These are phyloP conservation scores for Beauveria varroae DNA, from an alignment of 2,329 filamentous ascomycete genomes.

Conservation along the genomic window DNA sequence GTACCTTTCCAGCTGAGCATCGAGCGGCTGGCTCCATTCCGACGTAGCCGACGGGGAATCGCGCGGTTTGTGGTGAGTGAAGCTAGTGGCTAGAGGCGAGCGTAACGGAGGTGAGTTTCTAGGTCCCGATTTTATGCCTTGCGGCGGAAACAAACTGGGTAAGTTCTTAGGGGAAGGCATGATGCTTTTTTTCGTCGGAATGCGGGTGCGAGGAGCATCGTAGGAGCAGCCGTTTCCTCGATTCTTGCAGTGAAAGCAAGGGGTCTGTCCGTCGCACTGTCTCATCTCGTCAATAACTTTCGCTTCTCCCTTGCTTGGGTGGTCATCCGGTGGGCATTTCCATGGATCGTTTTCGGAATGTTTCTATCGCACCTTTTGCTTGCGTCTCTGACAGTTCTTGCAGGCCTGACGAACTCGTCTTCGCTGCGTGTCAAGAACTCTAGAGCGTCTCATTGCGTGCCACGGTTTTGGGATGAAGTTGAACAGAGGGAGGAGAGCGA, in stretches of 20 bases:
- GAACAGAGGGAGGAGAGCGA: neutral
- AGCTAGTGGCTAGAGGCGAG: neutral
- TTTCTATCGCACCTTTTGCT: too few relatives aligned
- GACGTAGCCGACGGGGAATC: neutral
- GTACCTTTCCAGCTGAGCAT: neutral
- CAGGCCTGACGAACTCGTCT: neutral
- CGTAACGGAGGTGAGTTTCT: neutral
- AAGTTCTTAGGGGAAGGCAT: neutral
- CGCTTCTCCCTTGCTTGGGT: neutral
- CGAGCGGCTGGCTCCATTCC: neutral
- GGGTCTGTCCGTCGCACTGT: constrained; percentile 51
- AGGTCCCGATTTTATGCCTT: neutral
- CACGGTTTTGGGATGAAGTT: neutral
- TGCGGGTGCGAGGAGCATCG: constrained; percentile 14
- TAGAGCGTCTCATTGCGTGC: neutral
- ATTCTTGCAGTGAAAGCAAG: constrained; percentile 52
- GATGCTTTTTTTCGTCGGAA: neutral
- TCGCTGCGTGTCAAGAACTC: neutral
- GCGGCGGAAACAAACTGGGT: neutral
- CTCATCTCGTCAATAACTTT: neutral
- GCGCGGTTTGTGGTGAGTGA: neutral
- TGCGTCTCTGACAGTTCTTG: too few relatives aligned
- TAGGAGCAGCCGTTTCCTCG: constrained; percentile 40
- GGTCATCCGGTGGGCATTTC: neutral
- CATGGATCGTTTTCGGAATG: neutral